Conservation (phyloP, 352 stramenopile species). For the Phytophthora multivora region DNA sequence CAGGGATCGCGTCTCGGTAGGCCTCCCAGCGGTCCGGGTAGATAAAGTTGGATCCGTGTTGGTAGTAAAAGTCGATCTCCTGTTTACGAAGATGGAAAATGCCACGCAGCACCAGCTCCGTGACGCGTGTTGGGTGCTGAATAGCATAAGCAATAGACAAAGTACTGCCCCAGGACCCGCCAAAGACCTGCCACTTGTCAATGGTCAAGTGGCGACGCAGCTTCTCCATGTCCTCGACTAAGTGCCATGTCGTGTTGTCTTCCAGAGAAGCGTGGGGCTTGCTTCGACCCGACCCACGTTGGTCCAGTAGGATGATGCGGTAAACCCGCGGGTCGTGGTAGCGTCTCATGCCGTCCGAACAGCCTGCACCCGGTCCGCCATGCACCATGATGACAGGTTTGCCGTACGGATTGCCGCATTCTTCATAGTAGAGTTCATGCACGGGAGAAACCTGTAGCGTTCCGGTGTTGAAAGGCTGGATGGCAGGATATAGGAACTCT, state of each 20-base stretch:
- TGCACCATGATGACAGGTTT: slow-evolving; percentile 95
- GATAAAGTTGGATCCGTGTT: slow-evolving; percentile 87
- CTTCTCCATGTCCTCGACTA: slow-evolving; percentile 95
- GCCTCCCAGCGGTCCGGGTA: slow-evolving; percentile 92
- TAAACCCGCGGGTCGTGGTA: slow-evolving; percentile 94
- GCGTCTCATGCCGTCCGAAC: slow-evolving; percentile 85
- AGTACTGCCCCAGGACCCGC: slow-evolving; percentile 94
- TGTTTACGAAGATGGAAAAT: slow-evolving; percentile 92
- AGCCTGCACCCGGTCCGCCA: slow-evolving; percentile 92
- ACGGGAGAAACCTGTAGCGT: slow-evolving; percentile 79
- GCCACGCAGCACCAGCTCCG: slow-evolving; percentile 91
- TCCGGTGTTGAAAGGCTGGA: slow-evolving; percentile 85
- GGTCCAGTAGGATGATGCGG: slow-evolving; percentile 93
- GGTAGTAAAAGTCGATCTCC: slow-evolving; percentile 95
- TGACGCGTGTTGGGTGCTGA: slow-evolving; percentile 80
- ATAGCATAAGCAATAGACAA: slow-evolving; percentile 93
- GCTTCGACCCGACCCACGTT: slow-evolving; percentile 91
- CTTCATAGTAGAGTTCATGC: slow-evolving; percentile 92
- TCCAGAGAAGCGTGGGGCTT: slow-evolving; percentile 85
- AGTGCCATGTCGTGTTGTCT: slow-evolving; percentile 92
- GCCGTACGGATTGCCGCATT: slow-evolving; percentile 85
- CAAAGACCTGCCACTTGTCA: slow-evolving; percentile 94
- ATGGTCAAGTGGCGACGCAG: slow-evolving; percentile 86
- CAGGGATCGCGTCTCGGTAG: slow-evolving; percentile 88
- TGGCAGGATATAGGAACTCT: slow-evolving; percentile 81